Conservation (phyloP, 164 flowering plant genomes). For the Pachysandra terminalis region DNA sequence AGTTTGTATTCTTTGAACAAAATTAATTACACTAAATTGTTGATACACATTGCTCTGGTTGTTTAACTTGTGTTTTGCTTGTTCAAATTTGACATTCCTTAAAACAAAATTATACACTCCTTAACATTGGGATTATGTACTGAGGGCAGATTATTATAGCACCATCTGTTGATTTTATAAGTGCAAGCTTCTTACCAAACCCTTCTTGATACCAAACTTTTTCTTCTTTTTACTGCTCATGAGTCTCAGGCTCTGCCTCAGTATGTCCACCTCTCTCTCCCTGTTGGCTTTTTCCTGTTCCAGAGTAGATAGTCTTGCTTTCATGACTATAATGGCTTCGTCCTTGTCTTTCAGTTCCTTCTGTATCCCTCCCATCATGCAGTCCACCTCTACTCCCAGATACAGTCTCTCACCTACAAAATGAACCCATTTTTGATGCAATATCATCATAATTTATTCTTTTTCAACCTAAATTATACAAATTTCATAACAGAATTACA, state of each 20-base stretch:
- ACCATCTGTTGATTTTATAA: no score
- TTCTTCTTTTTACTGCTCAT: constrained; percentile 35
- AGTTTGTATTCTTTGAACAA: no score
- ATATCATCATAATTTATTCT: neutral
- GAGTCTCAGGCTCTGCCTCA: constrained; percentile 69
- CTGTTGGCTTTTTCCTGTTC: constrained; percentile 39
- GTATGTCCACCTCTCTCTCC: constrained; percentile 60
- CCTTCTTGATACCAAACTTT: no score
- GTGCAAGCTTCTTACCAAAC: no score
- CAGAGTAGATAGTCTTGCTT: constrained; percentile 31
- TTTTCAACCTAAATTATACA: neutral
- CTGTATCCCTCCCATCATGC: constrained; percentile 33
- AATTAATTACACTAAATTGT: no score
- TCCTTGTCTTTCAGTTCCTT: constrained; percentile 49
- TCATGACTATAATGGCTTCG: constrained; percentile 39
- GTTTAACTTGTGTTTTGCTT: no score
- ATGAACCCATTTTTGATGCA: neutral
- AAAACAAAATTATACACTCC: no score
- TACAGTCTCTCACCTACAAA: constrained; percentile 35
- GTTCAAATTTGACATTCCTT: no score
- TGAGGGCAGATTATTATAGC: no score
- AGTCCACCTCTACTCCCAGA: constrained; percentile 44
- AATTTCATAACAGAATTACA: neutral
- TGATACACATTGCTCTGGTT: no score
- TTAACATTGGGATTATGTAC: no score